Evolutionary conservation across 164 flowering plant species (phyloP).

Genomic region (Piper betle): DNA sequence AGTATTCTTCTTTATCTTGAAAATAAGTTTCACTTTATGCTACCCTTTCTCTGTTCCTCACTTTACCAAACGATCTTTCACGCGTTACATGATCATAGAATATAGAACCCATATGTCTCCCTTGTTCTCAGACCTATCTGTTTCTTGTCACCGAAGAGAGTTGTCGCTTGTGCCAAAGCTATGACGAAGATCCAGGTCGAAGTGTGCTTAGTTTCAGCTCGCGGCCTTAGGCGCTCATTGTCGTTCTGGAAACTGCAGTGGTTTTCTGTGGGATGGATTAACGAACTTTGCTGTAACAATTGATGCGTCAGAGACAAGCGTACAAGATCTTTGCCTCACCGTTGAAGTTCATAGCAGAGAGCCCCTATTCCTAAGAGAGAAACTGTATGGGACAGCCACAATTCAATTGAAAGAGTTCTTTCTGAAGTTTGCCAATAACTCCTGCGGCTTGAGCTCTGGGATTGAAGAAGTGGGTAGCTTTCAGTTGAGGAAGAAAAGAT

Average conservation of each 20-base stretch:
- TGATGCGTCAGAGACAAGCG: conserved; percentile 29
- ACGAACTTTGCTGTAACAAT: conserved; percentile 56
- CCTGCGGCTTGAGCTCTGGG: conserved; percentile 14
- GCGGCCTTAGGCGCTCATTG: conserved; percentile 50
- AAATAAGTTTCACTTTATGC: conserved; percentile 4
- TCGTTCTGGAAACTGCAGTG: conserved; percentile 74
- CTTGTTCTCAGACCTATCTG: background rate
- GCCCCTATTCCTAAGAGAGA: conserved; percentile 68
- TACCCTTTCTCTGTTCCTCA: background rate
- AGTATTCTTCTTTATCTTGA: conserved; percentile 5
- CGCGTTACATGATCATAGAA: background rate
- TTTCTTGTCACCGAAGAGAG: background rate
- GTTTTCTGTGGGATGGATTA: conserved; percentile 92
- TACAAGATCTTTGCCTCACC: conserved; percentile 30
- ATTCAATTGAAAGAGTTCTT: conserved; percentile 53
- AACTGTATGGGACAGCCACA: conserved; percentile 57
- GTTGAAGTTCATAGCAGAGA: conserved; percentile 79
- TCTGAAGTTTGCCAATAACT: conserved; percentile 25
- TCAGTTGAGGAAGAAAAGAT: conserved; percentile 44
- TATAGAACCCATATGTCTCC: background rate
- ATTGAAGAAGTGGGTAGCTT: conserved; percentile 57
- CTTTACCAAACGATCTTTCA: conserved; percentile 6
- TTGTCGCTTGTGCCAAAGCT: background rate
- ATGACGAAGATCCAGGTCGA: conserved; percentile 59
- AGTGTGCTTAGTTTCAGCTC: conserved; percentile 63